Evolutionary conservation across 1,139 yeast genomes (phyloP), one percentile per base, ranked within the genome.

Genomic region (Candida tetrigidarum): DNA sequence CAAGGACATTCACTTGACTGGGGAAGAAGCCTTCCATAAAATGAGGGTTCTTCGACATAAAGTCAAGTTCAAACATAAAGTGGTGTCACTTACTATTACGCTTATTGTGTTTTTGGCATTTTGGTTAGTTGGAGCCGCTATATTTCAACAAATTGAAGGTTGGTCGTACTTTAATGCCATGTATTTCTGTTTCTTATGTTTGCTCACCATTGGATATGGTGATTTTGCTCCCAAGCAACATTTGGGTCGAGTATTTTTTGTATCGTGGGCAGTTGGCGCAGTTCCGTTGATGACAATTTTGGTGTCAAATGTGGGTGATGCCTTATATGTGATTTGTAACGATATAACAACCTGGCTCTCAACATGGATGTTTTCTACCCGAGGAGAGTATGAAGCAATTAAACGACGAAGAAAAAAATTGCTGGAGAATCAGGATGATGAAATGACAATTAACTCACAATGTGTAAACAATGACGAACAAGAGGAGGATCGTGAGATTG

Each of bases 251-350:
- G 78, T 84, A 0, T 81, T 89, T 53, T 90, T 89, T 57, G 81
- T 87, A 9, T 64, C 81, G 3, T 90, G 96, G 96, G 86, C 92
- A 0, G 62, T 89, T 18, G 71, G 82, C 5, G 96, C 96, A 0
- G 86, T 90, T 12, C 97, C 97, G 0, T 69, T 89, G 48, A 89
- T 90, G 95, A 86, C 96, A 0, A 84, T 86, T 14, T 70, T 90
- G 41, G 81, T 90, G 29, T 84, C 93, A 1, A 82, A 81, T 45
- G 67, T 86, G 38, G 88, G 92, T 48, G 95, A 86, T 55, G 66
- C 80, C 5, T 51, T 86, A 28, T 83, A 75, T 57, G 66, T 64
- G 27, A 37, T 57, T 30, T 66, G 64, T 8, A 58, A 57, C 34
- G 42, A 41, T 25, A 42, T 53, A 39, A 55, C 58, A 46, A 52